phyloP scores from a whole-genome alignment of 163 green algal species.

The Coccomyxa subellipsoidea region DNA sequence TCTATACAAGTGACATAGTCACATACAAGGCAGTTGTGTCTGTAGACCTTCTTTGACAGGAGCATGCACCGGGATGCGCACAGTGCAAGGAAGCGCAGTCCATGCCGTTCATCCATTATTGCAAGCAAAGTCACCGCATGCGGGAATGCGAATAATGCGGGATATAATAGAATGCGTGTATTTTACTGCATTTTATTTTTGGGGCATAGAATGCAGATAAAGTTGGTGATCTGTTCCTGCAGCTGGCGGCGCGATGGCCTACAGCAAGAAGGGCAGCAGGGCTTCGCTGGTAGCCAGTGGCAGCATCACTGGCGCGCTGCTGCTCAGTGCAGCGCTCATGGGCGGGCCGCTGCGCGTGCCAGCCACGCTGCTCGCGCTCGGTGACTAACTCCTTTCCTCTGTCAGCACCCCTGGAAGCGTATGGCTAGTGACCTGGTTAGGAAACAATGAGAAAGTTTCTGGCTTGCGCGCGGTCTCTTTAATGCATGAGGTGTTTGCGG shows the following conservation, averaged over 20 bases:
- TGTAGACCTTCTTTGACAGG: too few relatives aligned
- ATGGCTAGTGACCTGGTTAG: not conserved
- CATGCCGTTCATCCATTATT: not conserved
- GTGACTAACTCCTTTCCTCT: not conserved
- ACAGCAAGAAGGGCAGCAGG: constrained; percentile 30
- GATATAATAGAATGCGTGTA: too few relatives aligned
- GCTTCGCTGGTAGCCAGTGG: constrained; percentile 27
- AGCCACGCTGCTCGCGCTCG: constrained; percentile 4
- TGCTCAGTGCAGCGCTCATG: constrained; percentile 21
- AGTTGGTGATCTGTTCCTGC: not conserved
- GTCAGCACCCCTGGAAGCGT: not conserved
- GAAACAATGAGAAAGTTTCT: too few relatives aligned
- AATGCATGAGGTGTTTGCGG: too few relatives aligned
- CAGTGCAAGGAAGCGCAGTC: too few relatives aligned
- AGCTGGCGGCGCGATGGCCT: constrained; percentile 26
- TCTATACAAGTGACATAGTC: too few relatives aligned
- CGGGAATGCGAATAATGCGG: too few relatives aligned
- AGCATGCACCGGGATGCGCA: too few relatives aligned
- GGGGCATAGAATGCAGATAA: not conserved
- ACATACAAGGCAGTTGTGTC: too few relatives aligned
- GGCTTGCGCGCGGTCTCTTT: too few relatives aligned
- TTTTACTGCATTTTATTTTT: too few relatives aligned
- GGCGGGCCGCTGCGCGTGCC: not conserved
- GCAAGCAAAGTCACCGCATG: too few relatives aligned
- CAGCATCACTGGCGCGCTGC: constrained; percentile 17